Conservation (phyloP, 2,329 filamentous ascomycete species). For the Colletotrichum horii region DNA sequence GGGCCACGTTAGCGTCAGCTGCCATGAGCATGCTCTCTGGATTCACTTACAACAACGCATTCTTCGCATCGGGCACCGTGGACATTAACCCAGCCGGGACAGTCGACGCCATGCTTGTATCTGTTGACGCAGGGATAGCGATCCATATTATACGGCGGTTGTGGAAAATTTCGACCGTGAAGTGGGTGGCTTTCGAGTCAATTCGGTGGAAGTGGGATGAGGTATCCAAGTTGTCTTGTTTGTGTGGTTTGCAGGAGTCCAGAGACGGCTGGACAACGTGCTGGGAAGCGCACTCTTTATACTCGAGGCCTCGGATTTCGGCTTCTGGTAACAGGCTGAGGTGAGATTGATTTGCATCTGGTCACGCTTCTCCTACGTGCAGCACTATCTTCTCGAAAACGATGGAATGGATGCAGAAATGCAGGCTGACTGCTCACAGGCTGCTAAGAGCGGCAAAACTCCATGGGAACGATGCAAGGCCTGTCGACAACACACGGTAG, state of each 20-base stretch:
- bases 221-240: not conserved
- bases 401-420: not conserved
- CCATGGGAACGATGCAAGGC: not conserved
- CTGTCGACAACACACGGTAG: not conserved
- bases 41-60: constrained; percentile 9
- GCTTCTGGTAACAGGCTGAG: not conserved
- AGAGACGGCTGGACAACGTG: not conserved
- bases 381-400: not conserved
- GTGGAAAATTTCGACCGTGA: not conserved
- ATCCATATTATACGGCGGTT: not conserved
- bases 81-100: constrained; percentile 13
- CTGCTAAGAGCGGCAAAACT: constrained; percentile 6
- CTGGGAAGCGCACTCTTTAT: constrained; percentile 4
- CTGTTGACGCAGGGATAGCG: constrained; percentile 17
- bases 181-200: not conserved
- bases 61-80: constrained; percentile 11
- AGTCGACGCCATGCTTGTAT: constrained; percentile 20
- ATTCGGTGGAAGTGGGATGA: not conserved
- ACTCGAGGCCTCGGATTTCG: not conserved
- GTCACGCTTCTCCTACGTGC: not conserved
- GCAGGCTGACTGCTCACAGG: constrained; percentile 8
- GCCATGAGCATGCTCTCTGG: too few relatives aligned
- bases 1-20: not conserved
- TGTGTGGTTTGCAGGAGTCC: not conserved
- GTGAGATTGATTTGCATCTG: not conserved